These are phyloP conservation scores for Dunaliella sp. DNA, from an alignment of 139 green algal species.

Conservation along the genomic window DNA sequence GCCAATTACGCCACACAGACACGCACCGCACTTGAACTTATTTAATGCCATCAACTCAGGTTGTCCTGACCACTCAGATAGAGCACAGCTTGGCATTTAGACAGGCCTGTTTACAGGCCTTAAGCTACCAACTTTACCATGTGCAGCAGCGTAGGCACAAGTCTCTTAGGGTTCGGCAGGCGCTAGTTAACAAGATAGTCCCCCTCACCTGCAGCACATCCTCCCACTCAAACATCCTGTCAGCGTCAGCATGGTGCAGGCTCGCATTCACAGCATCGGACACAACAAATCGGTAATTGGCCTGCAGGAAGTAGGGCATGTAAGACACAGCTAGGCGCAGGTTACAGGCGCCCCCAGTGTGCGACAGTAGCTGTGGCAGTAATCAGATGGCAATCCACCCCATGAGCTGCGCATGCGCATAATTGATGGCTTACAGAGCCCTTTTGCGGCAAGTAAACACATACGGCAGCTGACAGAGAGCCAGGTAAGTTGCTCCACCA, in stretches of 20 bases:
- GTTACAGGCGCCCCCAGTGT: neutral
- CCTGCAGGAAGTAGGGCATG: constrained; percentile 47
- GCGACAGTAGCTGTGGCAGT: neutral
- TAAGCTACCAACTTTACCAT: no score
- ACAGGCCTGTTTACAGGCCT: no score
- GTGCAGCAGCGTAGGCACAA: no score
- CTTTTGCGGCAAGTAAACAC: neutral
- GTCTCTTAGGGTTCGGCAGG: neutral
- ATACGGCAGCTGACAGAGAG: neutral
- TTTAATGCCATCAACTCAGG: no score
- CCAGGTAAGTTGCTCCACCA: no score
- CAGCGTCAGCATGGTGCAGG: constrained; percentile 56
- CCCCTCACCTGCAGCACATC: constrained; percentile 66
- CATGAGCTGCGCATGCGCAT: neutral
- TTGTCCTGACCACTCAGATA: no score
- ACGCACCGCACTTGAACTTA: no score
- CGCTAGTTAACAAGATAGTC: neutral
- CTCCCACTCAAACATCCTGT: constrained; percentile 82
- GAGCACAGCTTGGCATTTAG: no score
- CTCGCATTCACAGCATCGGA: constrained; percentile 64
- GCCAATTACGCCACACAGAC: no score
- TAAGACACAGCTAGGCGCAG: neutral
- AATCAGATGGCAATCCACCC: neutral
- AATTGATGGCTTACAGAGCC: neutral
- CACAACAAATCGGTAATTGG: constrained; percentile 85